Base-by-base conservation (phyloP, 2,329 filamentous ascomycete species). In the Colletotrichum siamense region DNA sequence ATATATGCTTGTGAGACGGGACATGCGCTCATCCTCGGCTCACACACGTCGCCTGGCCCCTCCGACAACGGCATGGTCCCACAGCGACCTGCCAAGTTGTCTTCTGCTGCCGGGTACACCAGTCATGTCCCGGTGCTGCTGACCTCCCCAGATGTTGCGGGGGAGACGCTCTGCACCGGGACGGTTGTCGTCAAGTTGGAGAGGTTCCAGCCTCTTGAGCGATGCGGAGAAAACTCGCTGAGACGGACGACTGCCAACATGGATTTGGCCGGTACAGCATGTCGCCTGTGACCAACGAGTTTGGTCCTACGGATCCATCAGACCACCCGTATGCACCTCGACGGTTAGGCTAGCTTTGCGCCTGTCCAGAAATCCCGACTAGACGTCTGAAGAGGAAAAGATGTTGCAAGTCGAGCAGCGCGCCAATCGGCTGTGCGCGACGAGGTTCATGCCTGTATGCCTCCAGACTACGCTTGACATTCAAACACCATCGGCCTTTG, bases 191-290 rank as follows among this genome's bases (percentile, higher is more conserved):
- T 65, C 18, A 34, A 28, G 57, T 49, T 73, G n/a, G 62, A 66
- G 39, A 73, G 26, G 64, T 52, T 64, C 69, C 57, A 68, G 68
- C 68, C 68, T 52, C 44, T 16, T 39, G 32, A 61, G 61, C 32
- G 32, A 73, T 65, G 69, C 73, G 69, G 73, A 76, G 69, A 72
- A 72, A 73, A 73, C 57, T 76, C 73, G 69, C 73, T 13, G 73
- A 67, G 18, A 57, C 9, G 61, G 44, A 36, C 24, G 32, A 44
- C 36, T 3, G 16, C 52, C 32, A 52, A 62, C 68, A 62, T 71
- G 66, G 66, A 64, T 55, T 32, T 57, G n/a, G 71, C 44, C 49
- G 71, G 57, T 57, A 30, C 36, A 22, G 64, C n/a, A 15, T 69
- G 66, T 55, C 32, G 26, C 55, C 22, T 12, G 52, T 22, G 66